A percentile compares a stretch with the other conserved stretches of the same genome.
Conservation (phyloP, 495 filamentous ascomycete genomes). For the Aspergillus indologenus region DNA sequence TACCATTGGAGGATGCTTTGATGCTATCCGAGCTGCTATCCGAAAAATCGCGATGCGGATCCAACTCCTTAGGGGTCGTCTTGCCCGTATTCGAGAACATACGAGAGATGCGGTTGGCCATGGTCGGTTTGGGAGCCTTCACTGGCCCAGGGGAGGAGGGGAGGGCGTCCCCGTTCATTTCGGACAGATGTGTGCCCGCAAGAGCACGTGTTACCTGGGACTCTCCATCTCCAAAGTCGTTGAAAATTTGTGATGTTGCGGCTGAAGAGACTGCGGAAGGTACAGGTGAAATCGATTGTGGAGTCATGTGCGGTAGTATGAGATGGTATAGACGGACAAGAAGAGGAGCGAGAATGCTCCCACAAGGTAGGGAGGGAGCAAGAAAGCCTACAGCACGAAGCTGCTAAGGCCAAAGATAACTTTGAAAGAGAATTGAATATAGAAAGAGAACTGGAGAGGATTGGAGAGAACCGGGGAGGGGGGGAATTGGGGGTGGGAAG, state of each 20-base stretch:
- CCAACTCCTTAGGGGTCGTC: conserved; percentile 31
- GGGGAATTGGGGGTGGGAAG: conserved; percentile 17
- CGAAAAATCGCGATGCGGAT: conserved; percentile 37
- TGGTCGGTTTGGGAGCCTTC: conserved; percentile 47
- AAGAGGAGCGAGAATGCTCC: conserved; percentile 15
- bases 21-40: conserved; percentile 42
- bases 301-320: conserved; percentile 47
- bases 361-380: conserved; percentile 12
- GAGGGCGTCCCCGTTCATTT: conserved; percentile 35
- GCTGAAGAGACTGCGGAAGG: conserved; percentile 46
- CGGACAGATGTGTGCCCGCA: conserved; percentile 47
- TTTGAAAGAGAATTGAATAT: conserved; percentile 7
- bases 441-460: conserved; percentile 12
- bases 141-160: conserved; percentile 32
- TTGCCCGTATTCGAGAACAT: conserved; percentile 54
- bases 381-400: conserved; percentile 24
- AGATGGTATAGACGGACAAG: conserved; percentile 16
- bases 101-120: conserved; percentile 57
- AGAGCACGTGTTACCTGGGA: conserved; percentile 45
- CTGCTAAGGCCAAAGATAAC: conserved; percentile 21
- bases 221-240: conserved; percentile 43
- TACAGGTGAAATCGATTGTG: conserved; percentile 42
- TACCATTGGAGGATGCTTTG: conserved; percentile 28
- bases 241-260: conserved; percentile 40
- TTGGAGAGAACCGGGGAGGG: conserved; percentile 5